Base-by-base conservation (phyloP, 129 eudicot genomes). In the Lactuca saligna region DNA sequence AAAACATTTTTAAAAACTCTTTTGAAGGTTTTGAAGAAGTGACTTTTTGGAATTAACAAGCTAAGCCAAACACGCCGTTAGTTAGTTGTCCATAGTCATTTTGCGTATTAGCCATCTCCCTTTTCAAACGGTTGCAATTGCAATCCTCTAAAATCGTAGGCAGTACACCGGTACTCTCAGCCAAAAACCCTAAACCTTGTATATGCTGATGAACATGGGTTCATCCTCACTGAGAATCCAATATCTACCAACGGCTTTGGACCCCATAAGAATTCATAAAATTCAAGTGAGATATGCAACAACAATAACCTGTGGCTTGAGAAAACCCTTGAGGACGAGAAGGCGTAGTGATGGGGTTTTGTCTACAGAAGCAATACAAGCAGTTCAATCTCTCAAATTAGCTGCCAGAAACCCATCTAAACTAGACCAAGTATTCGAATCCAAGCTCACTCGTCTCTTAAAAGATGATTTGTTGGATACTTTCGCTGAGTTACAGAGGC, bases 361-460 rank as follows among this genome's bases (percentile, higher is more conserved):
- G 34, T 89, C 96, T 12, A 78, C 88, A 16, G 96, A 89, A 78
- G 88, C 96, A 34, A 89, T 89, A 63, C 96, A 86, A 64, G 94
- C 88, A 11, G 96, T 89, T 33, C 96, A 89, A 65, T 80, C 77
- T 10, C 83, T 89, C 59, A 89, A 89, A 74, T 73, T 89, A 77
- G 93, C 96, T n/a, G 88, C 96, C 17, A 89, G 74, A 75, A 74
- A 86, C 44, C 72, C 88, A 9, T 42, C 64, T 16, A 86, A 79
- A 78, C 56, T 89, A 35, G 78, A 81, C 29, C 81, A 84, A 38
- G 94, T 89, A 4, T 75, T 89, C 72, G 55, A 66, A 62, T 78
- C 54, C 17, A 84, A 78, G 66, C 63, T 90, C 69, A 72, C 17
- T 49, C 79, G 97, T 72, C 86, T 90, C 44, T 78, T 90, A 69